These are phyloP conservation scores for Aureobasidium pullulans DNA, from an alignment of 2,329 filamentous ascomycete species.

Conservation along the genomic window DNA sequence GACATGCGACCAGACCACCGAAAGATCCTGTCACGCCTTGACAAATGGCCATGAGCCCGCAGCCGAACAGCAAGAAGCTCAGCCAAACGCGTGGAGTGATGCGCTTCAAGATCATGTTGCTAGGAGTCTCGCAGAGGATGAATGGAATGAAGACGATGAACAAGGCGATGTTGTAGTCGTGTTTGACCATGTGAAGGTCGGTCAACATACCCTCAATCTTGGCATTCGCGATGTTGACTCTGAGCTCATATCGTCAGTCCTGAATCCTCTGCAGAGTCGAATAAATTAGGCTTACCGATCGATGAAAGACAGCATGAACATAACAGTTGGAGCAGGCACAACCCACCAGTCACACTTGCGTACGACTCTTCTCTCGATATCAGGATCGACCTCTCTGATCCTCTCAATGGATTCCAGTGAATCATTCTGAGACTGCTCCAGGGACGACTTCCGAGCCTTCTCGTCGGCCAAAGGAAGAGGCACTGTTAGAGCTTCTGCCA, in stretches of 20 bases:
- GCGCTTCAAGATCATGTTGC: conserved; percentile 30
- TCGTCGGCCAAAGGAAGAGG: conserved; percentile 7
- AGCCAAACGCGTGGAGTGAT: conserved; percentile 29
- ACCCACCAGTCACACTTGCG: conserved; percentile 14
- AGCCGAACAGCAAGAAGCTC: conserved; percentile 14
- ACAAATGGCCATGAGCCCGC: conserved; percentile 11
- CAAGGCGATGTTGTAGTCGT: conserved; percentile 33
- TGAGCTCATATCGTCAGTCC: conserved; percentile 9
- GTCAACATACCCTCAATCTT: conserved; percentile 36
- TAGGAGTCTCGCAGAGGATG: conserved; percentile 26
- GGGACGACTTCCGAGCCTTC: neutral
- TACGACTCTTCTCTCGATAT: conserved; percentile 9
- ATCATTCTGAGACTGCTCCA: neutral
- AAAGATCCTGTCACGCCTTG: conserved; percentile 29
- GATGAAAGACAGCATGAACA: conserved; percentile 13
- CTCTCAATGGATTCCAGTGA: conserved; percentile 5
- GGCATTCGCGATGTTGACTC: conserved; percentile 36
- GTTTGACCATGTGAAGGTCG: conserved; percentile 31
- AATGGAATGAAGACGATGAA: conserved; percentile 32
- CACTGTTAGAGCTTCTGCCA: conserved; percentile 4
- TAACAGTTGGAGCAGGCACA: conserved; percentile 7
- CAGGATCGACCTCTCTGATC: conserved; percentile 5
- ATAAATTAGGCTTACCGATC: neutral
- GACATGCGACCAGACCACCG: conserved; percentile 27
- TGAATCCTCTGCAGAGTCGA: neutral